These are phyloP conservation scores for Malus sylvestris DNA, from an alignment of 306 rosid genomes.

Conservation along the genomic window DNA sequence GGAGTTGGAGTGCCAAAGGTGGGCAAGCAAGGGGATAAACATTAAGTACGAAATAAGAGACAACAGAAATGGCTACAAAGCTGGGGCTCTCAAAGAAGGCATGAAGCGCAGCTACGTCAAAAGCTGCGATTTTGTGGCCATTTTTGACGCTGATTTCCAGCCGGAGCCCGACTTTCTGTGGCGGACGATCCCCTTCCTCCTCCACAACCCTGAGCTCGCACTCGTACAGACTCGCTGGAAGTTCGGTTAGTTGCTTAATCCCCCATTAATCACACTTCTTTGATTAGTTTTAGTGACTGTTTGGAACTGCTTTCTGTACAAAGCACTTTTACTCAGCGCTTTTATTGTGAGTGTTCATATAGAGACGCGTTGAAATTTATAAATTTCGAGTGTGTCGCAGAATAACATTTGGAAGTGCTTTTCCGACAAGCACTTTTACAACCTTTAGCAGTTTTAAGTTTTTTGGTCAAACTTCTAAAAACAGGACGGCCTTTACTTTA, in stretches of 20 bases:
- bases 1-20: conserved; percentile 64
- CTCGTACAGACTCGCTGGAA: conserved; percentile 87
- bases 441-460: too few species aligned
- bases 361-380: too few species aligned
- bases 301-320: too few species aligned
- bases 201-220: conserved; percentile 55
- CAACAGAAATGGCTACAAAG: conserved; percentile 78
- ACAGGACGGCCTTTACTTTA: not conserved
- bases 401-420: too few species aligned
- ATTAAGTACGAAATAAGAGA: conserved; percentile 75
- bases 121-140: conserved; percentile 65
- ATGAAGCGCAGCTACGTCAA: conserved; percentile 64
- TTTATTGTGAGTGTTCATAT: too few species aligned
- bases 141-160: conserved; percentile 89
- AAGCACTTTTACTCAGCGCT: not conserved
- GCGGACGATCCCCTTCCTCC: conserved; percentile 69
- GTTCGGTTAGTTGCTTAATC: conserved; percentile 42
- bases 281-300: not conserved
- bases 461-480: not conserved
- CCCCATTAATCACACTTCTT: not conserved
- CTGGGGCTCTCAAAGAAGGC: conserved; percentile 86
- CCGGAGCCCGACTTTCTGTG: conserved; percentile 71
- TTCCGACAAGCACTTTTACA: too few species aligned
- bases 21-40: conserved; percentile 75
- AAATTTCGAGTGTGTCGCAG: too few species aligned